Evolutionary conservation across 768 basidiomycete species (phyloP), one percentile per base, ranked within the genome.

Genomic region (Suillus clintonianus): DNA sequence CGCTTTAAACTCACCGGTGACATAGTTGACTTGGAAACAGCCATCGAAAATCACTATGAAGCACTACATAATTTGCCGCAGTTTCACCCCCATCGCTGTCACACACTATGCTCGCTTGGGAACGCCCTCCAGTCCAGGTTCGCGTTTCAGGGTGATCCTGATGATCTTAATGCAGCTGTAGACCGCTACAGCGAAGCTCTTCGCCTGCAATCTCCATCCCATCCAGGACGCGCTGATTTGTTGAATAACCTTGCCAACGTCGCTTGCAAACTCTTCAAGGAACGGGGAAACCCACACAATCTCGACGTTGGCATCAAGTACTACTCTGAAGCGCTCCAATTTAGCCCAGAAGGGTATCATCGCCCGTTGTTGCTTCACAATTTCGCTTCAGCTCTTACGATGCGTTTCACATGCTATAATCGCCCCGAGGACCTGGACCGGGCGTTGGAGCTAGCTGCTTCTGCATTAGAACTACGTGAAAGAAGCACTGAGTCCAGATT

Each of bases 181-280:
- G 22, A 22, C 17, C 32, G 11, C 54, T 50, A 50, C 34, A 60
- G 8, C 17, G 59, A 60, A 30, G 59, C 54, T 34, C 61, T 74
- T 3, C 27, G 17, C 32, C 34, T 37, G 27, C 48, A 15, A 15
- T n/a, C 55, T n/a, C 56, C 56, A 60, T 14, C 32, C 24, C 67
- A 70, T 61, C 34, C 67, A 11, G 42, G 59, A 17, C 54, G 63
- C 27, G 34, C 62, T 36, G 43, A 17, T 27, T 39, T 8, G 14
- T 55, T 67, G 15, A 65, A 36, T 42, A 69, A 67, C 59, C 61
- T 71, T 34, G 69, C 64, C 22, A 60, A 53, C 37, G 22, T 54
- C 72, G 68, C 41, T 69, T 70, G 39, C 53, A 64, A 42, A 53
- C 71, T 76, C 30, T 78, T 76, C 47, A 65, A 67, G 27, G 66